Conservation (phyloP, 1,284 basidiomycete genomes). For the Athelia psychrophila region DNA sequence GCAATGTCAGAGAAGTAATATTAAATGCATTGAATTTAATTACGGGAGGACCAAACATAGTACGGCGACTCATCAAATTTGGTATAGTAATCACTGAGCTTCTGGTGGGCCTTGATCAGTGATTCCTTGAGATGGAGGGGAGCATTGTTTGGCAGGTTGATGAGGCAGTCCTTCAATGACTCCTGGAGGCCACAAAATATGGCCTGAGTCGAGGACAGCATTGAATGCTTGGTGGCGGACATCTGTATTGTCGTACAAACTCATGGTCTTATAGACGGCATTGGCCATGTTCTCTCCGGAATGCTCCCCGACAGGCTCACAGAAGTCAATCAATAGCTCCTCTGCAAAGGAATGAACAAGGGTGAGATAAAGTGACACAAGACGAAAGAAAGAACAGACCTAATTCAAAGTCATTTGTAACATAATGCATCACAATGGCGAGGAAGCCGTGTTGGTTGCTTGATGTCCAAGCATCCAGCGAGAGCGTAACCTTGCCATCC, state of each 20-base stretch:
- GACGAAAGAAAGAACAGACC: neutral
- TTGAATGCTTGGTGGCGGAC: slow-evolving; percentile 21
- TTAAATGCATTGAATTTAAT: slow-evolving; percentile 1
- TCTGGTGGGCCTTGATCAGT: slow-evolving; percentile 11
- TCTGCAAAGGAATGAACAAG: neutral
- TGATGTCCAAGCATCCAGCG: slow-evolving; percentile 25
- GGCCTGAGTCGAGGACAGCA: slow-evolving; percentile 14
- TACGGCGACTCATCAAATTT: slow-evolving; percentile 13
- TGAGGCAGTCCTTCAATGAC: slow-evolving; percentile 6
- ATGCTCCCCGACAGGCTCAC: neutral
- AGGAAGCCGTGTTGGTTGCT: slow-evolving; percentile 20
- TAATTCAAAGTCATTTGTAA: slow-evolving; percentile 15
- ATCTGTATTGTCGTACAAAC: slow-evolving; percentile 17
- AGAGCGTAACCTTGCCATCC: slow-evolving; percentile 15
- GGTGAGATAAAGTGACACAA: neutral
- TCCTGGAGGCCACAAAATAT: slow-evolving; percentile 19
- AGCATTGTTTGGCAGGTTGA: slow-evolving; percentile 5
- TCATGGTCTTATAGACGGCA: slow-evolving; percentile 8
- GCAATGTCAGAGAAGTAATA: neutral
- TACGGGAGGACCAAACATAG: slow-evolving; percentile 17
- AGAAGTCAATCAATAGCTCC: slow-evolving; percentile 1
- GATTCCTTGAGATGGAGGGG: slow-evolving; percentile 4
- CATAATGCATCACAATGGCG: slow-evolving; percentile 21
- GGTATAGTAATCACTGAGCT: slow-evolving; percentile 14
- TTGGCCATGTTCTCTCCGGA: neutral